Base-by-base conservation (phyloP, 1,139 yeast genomes). In the Hemisphaericaspora lyxosophila region DNA sequence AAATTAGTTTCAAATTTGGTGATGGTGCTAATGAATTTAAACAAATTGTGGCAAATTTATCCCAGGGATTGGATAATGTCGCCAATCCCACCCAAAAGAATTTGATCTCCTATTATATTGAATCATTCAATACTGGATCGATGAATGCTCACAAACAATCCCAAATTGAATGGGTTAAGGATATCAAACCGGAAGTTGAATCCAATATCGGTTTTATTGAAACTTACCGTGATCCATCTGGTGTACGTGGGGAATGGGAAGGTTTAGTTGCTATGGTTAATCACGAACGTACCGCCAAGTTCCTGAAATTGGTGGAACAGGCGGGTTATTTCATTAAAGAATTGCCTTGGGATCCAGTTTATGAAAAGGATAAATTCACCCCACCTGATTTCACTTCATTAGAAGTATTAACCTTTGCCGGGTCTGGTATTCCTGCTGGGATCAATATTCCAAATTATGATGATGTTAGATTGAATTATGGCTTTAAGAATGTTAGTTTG, bases 191-290 rank as follows among this genome's bases (percentile, higher is more conserved):
- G 11, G 68, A 68, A 26, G 90, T 88, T 19, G 96, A 88, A 62
- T 81, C 92, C 33, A 86, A 88, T 56, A 78, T 87, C 50, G 96
- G 96, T 0, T 88, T 87, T 57, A 87, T 88, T 52, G 96, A 88
- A 65, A 87, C 96, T 22, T 88, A 88, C 63, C 75, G 96, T 60
- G 96, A 87, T 57, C 95, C 95, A 12, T 78, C 90, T 14, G 96
- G 96, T 34, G 88, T 87, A 33, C 78, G 92, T 56, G 96, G 96
- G 43, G 96, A 88, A 64, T 88, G 94, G 92, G 96, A 88, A 65
- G 89, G 95, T 24, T 67, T 88, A 33, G 94, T 88, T 28, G 94
- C 96, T n/a, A 85, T 87, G 80, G 95, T 87, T 39, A 86, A 88
- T 61, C 83, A 84, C 54, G 92, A 86, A 48, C 76, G 95, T 47